These are phyloP conservation scores for Solanum acaule DNA, from an alignment of 257 asterid species.

Conservation along the genomic window DNA sequence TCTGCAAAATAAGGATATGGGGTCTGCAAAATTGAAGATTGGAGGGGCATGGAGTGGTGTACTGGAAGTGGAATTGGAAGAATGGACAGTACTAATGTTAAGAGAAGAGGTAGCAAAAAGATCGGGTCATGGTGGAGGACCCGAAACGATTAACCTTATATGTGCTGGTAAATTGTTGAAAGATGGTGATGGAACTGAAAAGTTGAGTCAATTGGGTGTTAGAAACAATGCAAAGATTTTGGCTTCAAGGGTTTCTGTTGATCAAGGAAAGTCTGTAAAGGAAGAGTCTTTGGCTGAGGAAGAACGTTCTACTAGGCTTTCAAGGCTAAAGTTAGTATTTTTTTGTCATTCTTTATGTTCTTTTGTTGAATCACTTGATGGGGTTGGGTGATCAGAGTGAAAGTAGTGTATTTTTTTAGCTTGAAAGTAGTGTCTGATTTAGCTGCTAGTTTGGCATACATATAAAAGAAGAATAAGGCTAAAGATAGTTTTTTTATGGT, in stretches of 20 bases:
- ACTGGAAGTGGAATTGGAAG: slow-evolving; percentile 63
- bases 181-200: slow-evolving; percentile 57
- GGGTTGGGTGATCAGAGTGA: background rate
- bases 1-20: slow-evolving; percentile 15
- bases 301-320: slow-evolving; percentile 61
- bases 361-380: background rate
- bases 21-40: slow-evolving; percentile 51
- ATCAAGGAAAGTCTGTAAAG: slow-evolving; percentile 48
- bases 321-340: slow-evolving; percentile 57
- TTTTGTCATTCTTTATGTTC: background rate
- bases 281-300: slow-evolving; percentile 83
- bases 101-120: slow-evolving; percentile 63
- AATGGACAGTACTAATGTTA: slow-evolving; percentile 71
- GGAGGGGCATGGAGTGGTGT: slow-evolving; percentile 94
- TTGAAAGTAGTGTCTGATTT: background rate
- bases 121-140: slow-evolving; percentile 37
- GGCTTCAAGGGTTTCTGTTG: slow-evolving; percentile 57
- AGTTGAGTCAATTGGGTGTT: slow-evolving; percentile 67
- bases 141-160: slow-evolving; percentile 54
- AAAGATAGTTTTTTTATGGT: background rate
- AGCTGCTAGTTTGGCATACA: background rate
- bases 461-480: slow-evolving; percentile 21
- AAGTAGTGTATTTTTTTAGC: background rate
- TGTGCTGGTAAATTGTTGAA: slow-evolving; percentile 57
- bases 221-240: slow-evolving; percentile 66